Conservation (phyloP, 2,329 filamentous ascomycete genomes). For the Fusarium lyarnte region DNA sequence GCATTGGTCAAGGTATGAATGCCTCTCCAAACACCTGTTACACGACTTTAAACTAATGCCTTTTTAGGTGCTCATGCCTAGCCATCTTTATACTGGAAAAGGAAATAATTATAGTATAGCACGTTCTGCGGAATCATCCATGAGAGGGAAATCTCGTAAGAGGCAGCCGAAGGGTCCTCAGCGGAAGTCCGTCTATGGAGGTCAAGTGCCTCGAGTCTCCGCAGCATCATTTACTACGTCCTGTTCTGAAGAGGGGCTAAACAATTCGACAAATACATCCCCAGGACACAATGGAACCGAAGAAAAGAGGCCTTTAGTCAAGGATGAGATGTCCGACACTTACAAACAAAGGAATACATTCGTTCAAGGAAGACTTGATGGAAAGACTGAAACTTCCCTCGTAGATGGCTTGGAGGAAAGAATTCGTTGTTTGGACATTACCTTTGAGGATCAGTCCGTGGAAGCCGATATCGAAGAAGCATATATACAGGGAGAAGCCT, state of each 20-base stretch:
- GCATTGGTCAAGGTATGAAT: slow-evolving; percentile 14
- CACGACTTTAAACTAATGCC: background rate
- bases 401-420: slow-evolving; percentile 6
- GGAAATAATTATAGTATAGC: background rate
- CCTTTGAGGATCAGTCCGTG: background rate
- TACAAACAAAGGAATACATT: slow-evolving; percentile 4
- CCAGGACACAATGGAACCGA: background rate
- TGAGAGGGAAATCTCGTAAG: background rate
- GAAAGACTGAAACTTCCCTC: background rate
- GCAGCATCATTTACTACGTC: background rate
- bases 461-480: slow-evolving; percentile 16
- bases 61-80: background rate
- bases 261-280: background rate
- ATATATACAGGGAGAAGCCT: slow-evolving; percentile 26
- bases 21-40: background rate
- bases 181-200: background rate
- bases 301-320: background rate
- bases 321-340: background rate
- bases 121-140: background rate
- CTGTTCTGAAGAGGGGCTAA: background rate
- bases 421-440: slow-evolving; percentile 8
- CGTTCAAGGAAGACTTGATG: slow-evolving; percentile 1
- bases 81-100: background rate
- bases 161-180: slow-evolving; percentile 6
- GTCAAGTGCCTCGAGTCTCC: slow-evolving; percentile 12